Percentiles rank a stretch among this genome's conserved stretches.
Conservation (phyloP, 1,284 basidiomycete genomes). For the Sparassis latifolia region DNA sequence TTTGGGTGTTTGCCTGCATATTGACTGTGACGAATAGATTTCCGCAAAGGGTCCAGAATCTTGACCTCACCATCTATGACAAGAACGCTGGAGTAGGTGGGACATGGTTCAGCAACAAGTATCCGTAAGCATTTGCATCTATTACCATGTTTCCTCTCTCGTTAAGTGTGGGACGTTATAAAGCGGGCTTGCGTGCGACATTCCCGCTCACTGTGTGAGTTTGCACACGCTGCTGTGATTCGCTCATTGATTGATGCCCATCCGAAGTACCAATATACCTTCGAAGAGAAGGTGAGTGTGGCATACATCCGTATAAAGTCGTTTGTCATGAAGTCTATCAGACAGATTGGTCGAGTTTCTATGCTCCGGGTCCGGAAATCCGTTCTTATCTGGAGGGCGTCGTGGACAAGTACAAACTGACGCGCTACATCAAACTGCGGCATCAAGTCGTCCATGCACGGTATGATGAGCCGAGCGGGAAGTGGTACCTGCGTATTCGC, state of each 20-base stretch:
- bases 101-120: slow-evolving; percentile 42
- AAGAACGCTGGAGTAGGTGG: slow-evolving; percentile 52
- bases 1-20: background rate
- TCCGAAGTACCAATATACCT: slow-evolving; percentile 52
- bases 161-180: background rate
- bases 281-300: slow-evolving; percentile 43
- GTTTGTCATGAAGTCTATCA: slow-evolving; percentile 13
- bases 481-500: slow-evolving; percentile 48
- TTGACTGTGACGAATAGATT: slow-evolving; percentile 31
- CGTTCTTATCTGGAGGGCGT: slow-evolving; percentile 43
- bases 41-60: slow-evolving; percentile 44
- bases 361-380: slow-evolving; percentile 52
- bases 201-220: background rate
- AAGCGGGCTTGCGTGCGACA: slow-evolving; percentile 1
- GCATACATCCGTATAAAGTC: background rate
- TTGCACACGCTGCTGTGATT: background rate
- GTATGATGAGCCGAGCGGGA: slow-evolving; percentile 42
- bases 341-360: slow-evolving; percentile 55
- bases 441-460: slow-evolving; percentile 45
- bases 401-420: slow-evolving; percentile 51
- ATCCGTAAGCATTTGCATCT: slow-evolving; percentile 18
- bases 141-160: background rate
- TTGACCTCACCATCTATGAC: slow-evolving; percentile 53
- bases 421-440: slow-evolving; percentile 43
- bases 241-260: background rate